Evolutionary conservation across 495 filamentous ascomycete genomes (phyloP).

Genomic region (Penicillium macrosclerotiorum): DNA sequence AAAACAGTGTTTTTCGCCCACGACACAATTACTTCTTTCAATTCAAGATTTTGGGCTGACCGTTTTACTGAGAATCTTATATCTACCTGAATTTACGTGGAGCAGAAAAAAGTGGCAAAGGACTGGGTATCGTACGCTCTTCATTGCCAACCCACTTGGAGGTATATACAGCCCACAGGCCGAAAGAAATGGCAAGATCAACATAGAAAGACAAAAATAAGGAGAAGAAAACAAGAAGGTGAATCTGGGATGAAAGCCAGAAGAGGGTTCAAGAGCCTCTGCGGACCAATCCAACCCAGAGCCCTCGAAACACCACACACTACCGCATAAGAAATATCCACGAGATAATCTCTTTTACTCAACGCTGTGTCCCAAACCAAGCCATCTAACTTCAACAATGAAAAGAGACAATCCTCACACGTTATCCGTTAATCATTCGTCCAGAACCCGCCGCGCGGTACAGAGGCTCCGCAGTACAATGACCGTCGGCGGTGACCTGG

Average conservation of each 20-base stretch:
- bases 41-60: too few relatives aligned
- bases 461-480: conserved; percentile 8
- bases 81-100: too few relatives aligned
- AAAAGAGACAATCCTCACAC: conserved; percentile 9
- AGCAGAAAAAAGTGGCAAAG: not conserved
- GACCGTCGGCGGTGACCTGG: conserved; percentile 4
- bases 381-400: conserved; percentile 19
- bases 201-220: conserved; percentile 28
- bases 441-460: conserved; percentile 4
- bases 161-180: conserved; percentile 48
- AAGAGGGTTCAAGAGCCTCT: conserved; percentile 18
- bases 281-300: conserved; percentile 4
- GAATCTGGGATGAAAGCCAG: conserved; percentile 9
- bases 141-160: conserved; percentile 40
- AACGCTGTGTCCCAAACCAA: conserved; percentile 6
- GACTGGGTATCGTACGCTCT: conserved; percentile 43
- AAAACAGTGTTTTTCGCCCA: too few relatives aligned
- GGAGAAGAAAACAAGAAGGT: conserved; percentile 14
- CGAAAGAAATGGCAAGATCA: conserved; percentile 35
- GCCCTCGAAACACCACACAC: conserved; percentile 7
- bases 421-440: conserved; percentile 12
- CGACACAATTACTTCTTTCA: too few relatives aligned
- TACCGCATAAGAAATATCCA: conserved; percentile 9
- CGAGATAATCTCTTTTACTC: conserved; percentile 19
- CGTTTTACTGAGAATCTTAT: too few relatives aligned